These are phyloP conservation scores for Neoboletus magnificus DNA, from an alignment of 768 basidiomycete species.

Conservation along the genomic window DNA sequence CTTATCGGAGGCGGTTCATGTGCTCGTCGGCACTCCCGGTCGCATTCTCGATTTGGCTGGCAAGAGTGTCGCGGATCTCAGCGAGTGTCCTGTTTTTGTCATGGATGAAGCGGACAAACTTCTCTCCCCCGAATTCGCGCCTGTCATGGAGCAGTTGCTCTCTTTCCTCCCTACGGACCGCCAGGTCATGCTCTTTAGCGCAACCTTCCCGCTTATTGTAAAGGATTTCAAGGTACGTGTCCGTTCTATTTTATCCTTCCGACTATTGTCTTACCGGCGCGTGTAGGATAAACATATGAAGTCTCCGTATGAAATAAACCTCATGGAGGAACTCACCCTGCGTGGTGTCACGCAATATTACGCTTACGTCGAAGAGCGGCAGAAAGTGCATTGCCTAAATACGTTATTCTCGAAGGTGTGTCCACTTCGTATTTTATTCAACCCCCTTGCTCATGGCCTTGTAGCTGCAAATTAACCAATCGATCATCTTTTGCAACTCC, in stretches of 20 bases:
- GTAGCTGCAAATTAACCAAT: slow-evolving; percentile 99
- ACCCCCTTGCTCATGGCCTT: slow-evolving; percentile 4
- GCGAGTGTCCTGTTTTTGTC: slow-evolving; percentile 92
- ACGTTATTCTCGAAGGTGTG: slow-evolving; percentile 95
- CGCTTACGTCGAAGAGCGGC: slow-evolving; percentile 97
- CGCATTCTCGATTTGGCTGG: slow-evolving; percentile 93
- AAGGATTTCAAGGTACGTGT: slow-evolving; percentile 90
- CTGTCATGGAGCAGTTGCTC: slow-evolving; percentile 96
- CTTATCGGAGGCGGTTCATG: slow-evolving; percentile 84
- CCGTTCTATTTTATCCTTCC: neutral
- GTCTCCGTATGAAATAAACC: slow-evolving; percentile 94
- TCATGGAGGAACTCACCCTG: slow-evolving; percentile 99
- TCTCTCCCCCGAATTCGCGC: slow-evolving; percentile 94
- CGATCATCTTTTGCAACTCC: slow-evolving; percentile 99
- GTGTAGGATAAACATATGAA: slow-evolving; percentile 92
- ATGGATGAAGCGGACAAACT: slow-evolving; percentile 99
- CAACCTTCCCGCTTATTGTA: slow-evolving; percentile 98
- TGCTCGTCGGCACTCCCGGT: slow-evolving; percentile 96
- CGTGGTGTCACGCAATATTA: slow-evolving; percentile 99
- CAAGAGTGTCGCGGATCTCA: slow-evolving; percentile 90
- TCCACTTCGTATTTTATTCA: neutral
- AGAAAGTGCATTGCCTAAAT: slow-evolving; percentile 99
- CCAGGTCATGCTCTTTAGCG: slow-evolving; percentile 99
- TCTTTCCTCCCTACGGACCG: slow-evolving; percentile 77
- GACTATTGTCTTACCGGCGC: slow-evolving; percentile 8